Percentiles rank a stretch among this genome's conserved stretches.
These are phyloP conservation scores for Globisporangium viniferum DNA, from an alignment of 352 stramenopile species.

Conservation along the genomic window DNA sequence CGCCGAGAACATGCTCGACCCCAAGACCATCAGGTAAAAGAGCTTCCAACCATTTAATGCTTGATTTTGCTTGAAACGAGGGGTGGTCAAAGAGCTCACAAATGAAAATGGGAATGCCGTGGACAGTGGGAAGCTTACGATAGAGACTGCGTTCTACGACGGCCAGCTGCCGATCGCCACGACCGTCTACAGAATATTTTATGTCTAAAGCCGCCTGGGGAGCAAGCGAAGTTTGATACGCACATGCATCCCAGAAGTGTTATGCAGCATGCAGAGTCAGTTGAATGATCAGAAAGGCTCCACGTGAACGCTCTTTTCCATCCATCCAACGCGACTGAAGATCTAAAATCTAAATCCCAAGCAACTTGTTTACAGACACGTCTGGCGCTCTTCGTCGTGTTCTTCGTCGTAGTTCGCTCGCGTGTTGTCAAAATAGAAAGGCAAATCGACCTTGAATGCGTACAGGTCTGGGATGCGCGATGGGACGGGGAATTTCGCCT, in stretches of 20 bases:
- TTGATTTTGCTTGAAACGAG: too few species aligned
- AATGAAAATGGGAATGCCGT: background rate
- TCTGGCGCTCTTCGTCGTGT: slow-evolving; percentile 6
- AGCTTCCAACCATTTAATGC: too few species aligned
- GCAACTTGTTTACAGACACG: slow-evolving; percentile 12
- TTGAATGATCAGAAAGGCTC: background rate
- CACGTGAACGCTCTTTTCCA: background rate
- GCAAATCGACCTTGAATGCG: slow-evolving; percentile 55
- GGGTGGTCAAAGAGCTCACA: background rate
- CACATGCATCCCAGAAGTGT: background rate
- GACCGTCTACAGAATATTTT: slow-evolving; percentile 93
- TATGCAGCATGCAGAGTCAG: background rate
- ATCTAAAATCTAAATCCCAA: background rate
- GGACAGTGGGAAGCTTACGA: slow-evolving; percentile 87
- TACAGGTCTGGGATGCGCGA: slow-evolving; percentile 57
- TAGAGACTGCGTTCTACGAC: slow-evolving; percentile 96
- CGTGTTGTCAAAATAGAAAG: slow-evolving; percentile 50
- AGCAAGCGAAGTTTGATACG: background rate
- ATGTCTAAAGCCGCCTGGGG: slow-evolving; percentile 54
- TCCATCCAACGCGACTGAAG: background rate
- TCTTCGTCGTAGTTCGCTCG: slow-evolving; percentile 16
- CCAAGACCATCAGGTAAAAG: slow-evolving; percentile 71
- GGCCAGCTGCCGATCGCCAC: slow-evolving; percentile 84
- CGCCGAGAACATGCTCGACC: slow-evolving; percentile 86
- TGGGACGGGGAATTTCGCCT: slow-evolving; percentile 16